phyloP scores from a whole-genome alignment of 805 yeast genomes.

The Tetrapisispora pingtungensis region DNA sequence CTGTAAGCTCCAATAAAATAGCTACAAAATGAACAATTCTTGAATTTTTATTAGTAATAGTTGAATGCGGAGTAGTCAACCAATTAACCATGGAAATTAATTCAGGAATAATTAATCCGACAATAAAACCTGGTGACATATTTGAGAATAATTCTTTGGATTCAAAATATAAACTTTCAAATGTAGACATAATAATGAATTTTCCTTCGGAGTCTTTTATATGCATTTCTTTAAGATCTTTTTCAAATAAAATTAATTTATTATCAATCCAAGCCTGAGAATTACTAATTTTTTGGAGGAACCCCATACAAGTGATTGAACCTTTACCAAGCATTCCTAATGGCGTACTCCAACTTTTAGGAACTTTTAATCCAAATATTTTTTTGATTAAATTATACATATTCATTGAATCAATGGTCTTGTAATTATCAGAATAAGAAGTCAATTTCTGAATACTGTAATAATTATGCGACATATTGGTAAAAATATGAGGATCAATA shows the following conservation, averaged over 20 bases:
- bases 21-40: conserved; percentile 27
- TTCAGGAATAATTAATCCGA: conserved; percentile 61
- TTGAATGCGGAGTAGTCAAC: conserved; percentile 5
- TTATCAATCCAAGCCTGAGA: conserved; percentile 32
- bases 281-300: conserved; percentile 26
- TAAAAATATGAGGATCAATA: conserved; percentile 7
- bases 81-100: conserved; percentile 25
- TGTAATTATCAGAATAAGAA: conserved; percentile 28
- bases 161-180: conserved; percentile 29
- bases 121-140: conserved; percentile 44
- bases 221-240: conserved; percentile 45
- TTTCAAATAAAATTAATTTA: conserved; percentile 41
- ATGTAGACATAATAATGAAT: conserved; percentile 26
- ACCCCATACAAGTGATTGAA: conserved; percentile 25
- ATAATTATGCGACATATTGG: conserved; percentile 6
- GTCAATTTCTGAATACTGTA: conserved; percentile 7
- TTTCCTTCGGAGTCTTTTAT: conserved; percentile 47
- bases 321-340: conserved; percentile 11
- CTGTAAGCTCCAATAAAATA: conserved; percentile 24
- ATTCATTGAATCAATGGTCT: conserved; percentile 21
- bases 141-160: conserved; percentile 28
- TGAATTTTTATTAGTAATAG: conserved; percentile 24
- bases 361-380: conserved; percentile 33
- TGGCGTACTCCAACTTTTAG: conserved; percentile 29
- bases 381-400: conserved; percentile 30